Conservation (phyloP, 2,329 filamentous ascomycete species). For the Cryphonectria naterciae region DNA sequence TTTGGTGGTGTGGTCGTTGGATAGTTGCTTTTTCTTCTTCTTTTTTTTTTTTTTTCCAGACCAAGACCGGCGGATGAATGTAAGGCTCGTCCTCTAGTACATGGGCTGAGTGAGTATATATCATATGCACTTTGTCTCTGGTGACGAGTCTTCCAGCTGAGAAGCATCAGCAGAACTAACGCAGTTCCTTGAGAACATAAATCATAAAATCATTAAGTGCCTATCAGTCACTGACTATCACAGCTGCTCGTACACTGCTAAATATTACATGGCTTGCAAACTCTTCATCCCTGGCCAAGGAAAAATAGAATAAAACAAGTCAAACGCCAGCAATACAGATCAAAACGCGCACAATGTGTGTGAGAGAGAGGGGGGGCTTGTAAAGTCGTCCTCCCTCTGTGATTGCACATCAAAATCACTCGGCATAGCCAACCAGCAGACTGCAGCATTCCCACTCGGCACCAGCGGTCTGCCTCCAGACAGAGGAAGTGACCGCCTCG, state of each 20-base stretch:
- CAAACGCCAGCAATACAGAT: background rate
- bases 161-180: background rate
- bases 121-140: no score
- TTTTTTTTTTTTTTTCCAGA: no score
- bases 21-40: no score
- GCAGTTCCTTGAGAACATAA: background rate
- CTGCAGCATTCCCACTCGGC: constrained; percentile 41
- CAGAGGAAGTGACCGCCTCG: constrained; percentile 36
- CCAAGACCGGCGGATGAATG: no score
- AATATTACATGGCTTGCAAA: background rate
- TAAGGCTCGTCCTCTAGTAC: no score
- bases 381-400: background rate
- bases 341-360: background rate
- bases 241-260: background rate
- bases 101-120: no score
- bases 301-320: background rate
- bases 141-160: background rate
- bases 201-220: constrained; percentile 13
- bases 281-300: background rate
- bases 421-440: constrained; percentile 29
- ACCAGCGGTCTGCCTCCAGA: constrained; percentile 43
- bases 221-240: background rate
- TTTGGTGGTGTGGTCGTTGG: no score
- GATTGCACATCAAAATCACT: constrained; percentile 8
- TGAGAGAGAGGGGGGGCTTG: background rate